A percentile compares a stretch with the other conserved stretches of the same genome.
phyloP scores from a whole-genome alignment of 768 basidiomycete species.

The Podaxis sp. region DNA sequence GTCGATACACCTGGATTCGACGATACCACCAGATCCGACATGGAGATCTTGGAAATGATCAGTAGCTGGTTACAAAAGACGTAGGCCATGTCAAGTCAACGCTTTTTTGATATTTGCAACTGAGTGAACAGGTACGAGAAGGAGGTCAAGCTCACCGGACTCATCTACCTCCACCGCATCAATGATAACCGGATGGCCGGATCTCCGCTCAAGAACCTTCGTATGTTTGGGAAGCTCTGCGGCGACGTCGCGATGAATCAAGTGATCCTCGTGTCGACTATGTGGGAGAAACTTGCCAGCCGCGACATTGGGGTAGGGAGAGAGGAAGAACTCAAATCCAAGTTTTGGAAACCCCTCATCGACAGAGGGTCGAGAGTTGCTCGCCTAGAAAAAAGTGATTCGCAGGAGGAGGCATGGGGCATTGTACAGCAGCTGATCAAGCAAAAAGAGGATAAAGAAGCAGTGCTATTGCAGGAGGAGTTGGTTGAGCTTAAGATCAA shows the following conservation, averaged over 20 bases:
- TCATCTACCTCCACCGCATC: constrained; percentile 40
- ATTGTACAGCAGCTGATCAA: constrained; percentile 17
- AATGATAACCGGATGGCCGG: constrained; percentile 36
- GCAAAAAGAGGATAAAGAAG: background rate
- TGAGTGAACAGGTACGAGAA: constrained; percentile 22
- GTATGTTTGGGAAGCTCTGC: constrained; percentile 29
- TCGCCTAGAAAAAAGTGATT: constrained; percentile 17
- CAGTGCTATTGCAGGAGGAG: constrained; percentile 20
- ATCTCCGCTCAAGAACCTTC: constrained; percentile 29
- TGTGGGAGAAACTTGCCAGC: constrained; percentile 32
- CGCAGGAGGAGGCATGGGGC: constrained; percentile 15
- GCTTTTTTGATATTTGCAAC: background rate
- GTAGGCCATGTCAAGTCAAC: constrained; percentile 14
- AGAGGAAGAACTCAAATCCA: constrained; percentile 14
- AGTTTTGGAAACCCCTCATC: constrained; percentile 18
- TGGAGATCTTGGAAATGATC: constrained; percentile 36
- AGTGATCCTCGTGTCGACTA: constrained; percentile 35
- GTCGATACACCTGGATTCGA: constrained; percentile 37
- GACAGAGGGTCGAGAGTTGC: constrained; percentile 5
- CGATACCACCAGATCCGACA: constrained; percentile 33
- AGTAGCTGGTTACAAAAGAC: constrained; percentile 25
- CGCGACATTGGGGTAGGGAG: constrained; percentile 21
- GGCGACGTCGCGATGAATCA: constrained; percentile 25
- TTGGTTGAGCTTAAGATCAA: constrained; percentile 14
- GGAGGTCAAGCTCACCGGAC: constrained; percentile 26